A percentile compares a stretch with the other conserved stretches of the same genome.
Evolutionary conservation across 2,329 filamentous ascomycete species (phyloP).

Genomic region (Claviceps humidiphila): DNA sequence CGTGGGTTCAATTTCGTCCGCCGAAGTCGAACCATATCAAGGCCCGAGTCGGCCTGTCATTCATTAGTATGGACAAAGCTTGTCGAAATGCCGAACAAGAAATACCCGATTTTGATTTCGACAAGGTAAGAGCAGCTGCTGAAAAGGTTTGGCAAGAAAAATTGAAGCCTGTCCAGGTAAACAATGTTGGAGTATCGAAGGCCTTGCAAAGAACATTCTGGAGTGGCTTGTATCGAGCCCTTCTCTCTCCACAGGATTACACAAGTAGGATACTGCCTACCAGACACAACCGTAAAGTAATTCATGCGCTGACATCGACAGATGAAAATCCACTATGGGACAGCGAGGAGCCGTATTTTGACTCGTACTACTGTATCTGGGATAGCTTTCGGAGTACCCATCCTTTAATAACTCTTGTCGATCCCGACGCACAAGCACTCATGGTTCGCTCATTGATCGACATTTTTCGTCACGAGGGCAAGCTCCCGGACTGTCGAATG

Average conservation of each 20-base stretch:
- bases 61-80: constrained; percentile 53
- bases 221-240: constrained; percentile 54
- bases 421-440: constrained; percentile 50
- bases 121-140: constrained; percentile 37
- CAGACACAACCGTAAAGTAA: not conserved
- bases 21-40: constrained; percentile 32
- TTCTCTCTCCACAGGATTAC: constrained; percentile 64
- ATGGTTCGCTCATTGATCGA: constrained; percentile 63
- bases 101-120: constrained; percentile 54
- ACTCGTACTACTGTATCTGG: constrained; percentile 59
- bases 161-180: constrained; percentile 42
- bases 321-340: constrained; percentile 62
- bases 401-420: constrained; percentile 56
- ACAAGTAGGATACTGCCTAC: constrained; percentile 24
- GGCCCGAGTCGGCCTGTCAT: constrained; percentile 58
- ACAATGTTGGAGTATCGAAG: constrained; percentile 39
- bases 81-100: constrained; percentile 58
- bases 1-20: constrained; percentile 47
- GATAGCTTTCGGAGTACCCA: constrained; percentile 61
- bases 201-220: constrained; percentile 53
- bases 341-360: constrained; percentile 59
- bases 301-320: not conserved
- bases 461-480: constrained; percentile 55
- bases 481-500: constrained; percentile 66
- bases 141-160: constrained; percentile 51